Base-by-base conservation (phyloP, 768 basidiomycete genomes). In the Lentinula guzmanii region DNA sequence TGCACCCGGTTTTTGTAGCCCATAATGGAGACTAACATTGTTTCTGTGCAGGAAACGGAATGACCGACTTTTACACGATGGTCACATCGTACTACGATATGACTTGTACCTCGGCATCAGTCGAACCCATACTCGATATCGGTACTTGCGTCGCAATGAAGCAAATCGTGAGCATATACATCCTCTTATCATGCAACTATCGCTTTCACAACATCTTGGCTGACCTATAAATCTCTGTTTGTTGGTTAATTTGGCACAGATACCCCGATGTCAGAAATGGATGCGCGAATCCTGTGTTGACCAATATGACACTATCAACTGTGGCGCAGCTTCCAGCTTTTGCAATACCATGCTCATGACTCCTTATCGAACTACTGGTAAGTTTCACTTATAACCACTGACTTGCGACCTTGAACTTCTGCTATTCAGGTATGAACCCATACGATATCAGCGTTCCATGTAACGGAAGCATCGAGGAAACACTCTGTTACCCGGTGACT, bases 251-350 rank as follows among this genome's bases (percentile, higher is more conserved):
- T 28, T 28, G 18, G 43, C 16, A 28, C 65, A 89, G 86, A 76
- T 91, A 21, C 86, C 89, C 21, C 82, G 85, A 52, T 94, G 91
- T 70, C 74, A 85, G 65, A 78, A 77, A 62, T 77, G 78, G 41
- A 77, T 89, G 69, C 72, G 78, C n/a, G 70, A 77, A 46, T 76
- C 76, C 50, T 93, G 91, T 64, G 77, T 91, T 34, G 81, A 90
- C 60, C 74, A 74, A 15, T 86, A 86, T 64, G 90, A 94, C 69
- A 71, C 76, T 21, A 84, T 88, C 41, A 77, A 82, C 62, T 93
- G 91, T 66, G 74, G 72, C n/a, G 86, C 86, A 11, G 87, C 90
- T 2, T 76, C 84, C 54, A 70, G 64, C 9, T 91, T 91, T 70
- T 94, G 92, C 70, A 77, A 83, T 55, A 71, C 68, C 21, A 77